phyloP scores from a whole-genome alignment of 148 eudicot species.

The Camellia granthamiana region DNA sequence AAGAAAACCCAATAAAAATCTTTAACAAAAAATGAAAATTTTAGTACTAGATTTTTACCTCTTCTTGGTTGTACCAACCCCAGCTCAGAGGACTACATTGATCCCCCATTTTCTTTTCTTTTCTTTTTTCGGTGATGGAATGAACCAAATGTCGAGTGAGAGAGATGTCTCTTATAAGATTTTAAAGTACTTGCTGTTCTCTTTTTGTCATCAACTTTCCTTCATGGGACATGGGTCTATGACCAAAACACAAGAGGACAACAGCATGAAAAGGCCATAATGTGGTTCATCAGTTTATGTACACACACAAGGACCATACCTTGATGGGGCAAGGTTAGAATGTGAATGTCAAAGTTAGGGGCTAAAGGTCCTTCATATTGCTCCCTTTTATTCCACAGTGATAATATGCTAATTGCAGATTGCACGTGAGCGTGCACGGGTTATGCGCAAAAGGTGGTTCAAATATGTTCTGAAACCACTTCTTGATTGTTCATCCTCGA shows the following conservation, averaged over 20 bases:
- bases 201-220: background rate
- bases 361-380: background rate
- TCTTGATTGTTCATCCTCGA: too few species aligned
- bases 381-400: background rate
- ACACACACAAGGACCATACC: constrained; percentile 20
- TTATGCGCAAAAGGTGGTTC: background rate
- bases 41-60: constrained; percentile 18
- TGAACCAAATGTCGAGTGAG: background rate
- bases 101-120: constrained; percentile 23
- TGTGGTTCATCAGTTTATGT: constrained; percentile 4
- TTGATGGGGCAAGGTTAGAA: constrained; percentile 11
- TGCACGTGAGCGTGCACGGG: background rate
- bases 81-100: constrained; percentile 37
- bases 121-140: background rate
- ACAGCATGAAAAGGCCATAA: constrained; percentile 19
- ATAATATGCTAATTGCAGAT: background rate
- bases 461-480: too few species aligned
- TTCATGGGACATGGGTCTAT: constrained; percentile 16
- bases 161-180: background rate
- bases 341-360: constrained; percentile 16
- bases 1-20: background rate
- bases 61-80: constrained; percentile 34
- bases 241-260: constrained; percentile 24
- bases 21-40: background rate
- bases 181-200: background rate